Percentiles rank a stretch among this genome's conserved stretches.
phyloP scores from a whole-genome alignment of 352 stramenopile species.

The Phytophthora foliorum region DNA sequence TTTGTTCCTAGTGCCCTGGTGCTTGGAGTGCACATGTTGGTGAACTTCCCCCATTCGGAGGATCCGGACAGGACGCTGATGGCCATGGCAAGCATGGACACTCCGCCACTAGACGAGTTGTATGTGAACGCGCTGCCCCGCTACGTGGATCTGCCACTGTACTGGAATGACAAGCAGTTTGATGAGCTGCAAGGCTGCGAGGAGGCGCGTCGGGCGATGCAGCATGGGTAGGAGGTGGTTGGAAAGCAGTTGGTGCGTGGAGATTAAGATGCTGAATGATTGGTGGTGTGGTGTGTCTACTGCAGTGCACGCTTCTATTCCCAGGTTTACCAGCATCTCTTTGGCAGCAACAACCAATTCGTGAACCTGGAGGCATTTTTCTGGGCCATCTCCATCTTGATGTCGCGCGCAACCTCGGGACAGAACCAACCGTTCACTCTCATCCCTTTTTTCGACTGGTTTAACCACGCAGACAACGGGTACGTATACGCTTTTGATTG shows the following conservation, averaged over 20 bases:
- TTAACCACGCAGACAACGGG: slow-evolving; percentile 78
- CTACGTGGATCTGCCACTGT: slow-evolving; percentile 73
- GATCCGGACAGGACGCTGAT: slow-evolving; percentile 28
- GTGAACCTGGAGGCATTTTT: slow-evolving; percentile 76
- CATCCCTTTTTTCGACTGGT: slow-evolving; percentile 90
- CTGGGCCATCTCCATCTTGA: slow-evolving; percentile 84
- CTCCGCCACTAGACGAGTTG: slow-evolving; percentile 48
- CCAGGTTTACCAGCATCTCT: slow-evolving; percentile 77
- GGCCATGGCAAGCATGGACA: slow-evolving; percentile 26
- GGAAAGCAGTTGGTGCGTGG: slow-evolving; percentile 1
- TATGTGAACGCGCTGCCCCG: slow-evolving; percentile 71
- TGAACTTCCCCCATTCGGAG: slow-evolving; percentile 56
- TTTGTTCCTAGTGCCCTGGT: slow-evolving; percentile 78
- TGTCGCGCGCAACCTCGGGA: slow-evolving; percentile 84
- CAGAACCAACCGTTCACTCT: slow-evolving; percentile 81
- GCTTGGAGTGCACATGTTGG: slow-evolving; percentile 72
- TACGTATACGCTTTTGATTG: slow-evolving; percentile 23
- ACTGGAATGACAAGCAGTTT: slow-evolving; percentile 72
- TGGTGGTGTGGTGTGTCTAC: slow-evolving; percentile 7
- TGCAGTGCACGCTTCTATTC: slow-evolving; percentile 70
- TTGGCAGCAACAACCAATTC: slow-evolving; percentile 61
- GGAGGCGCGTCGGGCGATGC: slow-evolving; percentile 64
- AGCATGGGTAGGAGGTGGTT: slow-evolving; percentile 62
- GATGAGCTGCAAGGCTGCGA: slow-evolving; percentile 70
- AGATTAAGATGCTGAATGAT: background rate